Evolutionary conservation across 148 eudicot species (phyloP).

Genomic region (Vaccinium vitisidaea): DNA sequence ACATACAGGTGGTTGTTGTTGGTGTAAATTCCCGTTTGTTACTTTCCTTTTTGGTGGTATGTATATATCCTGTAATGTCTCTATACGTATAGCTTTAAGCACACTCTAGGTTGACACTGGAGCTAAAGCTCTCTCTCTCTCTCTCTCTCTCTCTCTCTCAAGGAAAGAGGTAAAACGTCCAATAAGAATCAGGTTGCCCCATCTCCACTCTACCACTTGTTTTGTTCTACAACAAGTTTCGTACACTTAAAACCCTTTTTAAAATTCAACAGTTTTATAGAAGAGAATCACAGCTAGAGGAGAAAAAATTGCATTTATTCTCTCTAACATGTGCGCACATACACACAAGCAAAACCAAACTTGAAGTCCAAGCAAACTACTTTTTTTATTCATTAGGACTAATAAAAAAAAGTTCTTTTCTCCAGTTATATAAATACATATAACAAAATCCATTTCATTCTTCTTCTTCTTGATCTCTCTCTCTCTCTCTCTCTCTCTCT

Average conservation of each 20-base stretch:
- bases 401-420: background rate
- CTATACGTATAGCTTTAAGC: conserved; percentile 8
- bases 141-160: background rate
- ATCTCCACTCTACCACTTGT: conserved; percentile 33
- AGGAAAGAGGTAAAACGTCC: conserved; percentile 38
- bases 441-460: background rate
- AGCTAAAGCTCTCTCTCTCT: conserved; percentile 31
- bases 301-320: conserved; percentile 1
- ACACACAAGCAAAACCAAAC: conserved; percentile 46
- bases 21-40: conserved; percentile 25
- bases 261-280: background rate
- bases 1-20: conserved; percentile 20
- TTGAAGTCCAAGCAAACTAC: conserved; percentile 82
- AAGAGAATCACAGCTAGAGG: background rate
- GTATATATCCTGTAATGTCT: conserved; percentile 1
- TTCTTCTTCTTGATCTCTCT: background rate
- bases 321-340: conserved; percentile 14
- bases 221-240: background rate
- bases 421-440: background rate
- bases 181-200: conserved; percentile 34
- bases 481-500: conserved; percentile 25
- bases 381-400: conserved; percentile 15
- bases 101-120: conserved; percentile 57
- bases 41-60: conserved; percentile 29
- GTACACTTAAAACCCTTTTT: background rate